Evolutionary conservation across 2,329 filamentous ascomycete species (phyloP).

Genomic region (Apiospora phragmitis): DNA sequence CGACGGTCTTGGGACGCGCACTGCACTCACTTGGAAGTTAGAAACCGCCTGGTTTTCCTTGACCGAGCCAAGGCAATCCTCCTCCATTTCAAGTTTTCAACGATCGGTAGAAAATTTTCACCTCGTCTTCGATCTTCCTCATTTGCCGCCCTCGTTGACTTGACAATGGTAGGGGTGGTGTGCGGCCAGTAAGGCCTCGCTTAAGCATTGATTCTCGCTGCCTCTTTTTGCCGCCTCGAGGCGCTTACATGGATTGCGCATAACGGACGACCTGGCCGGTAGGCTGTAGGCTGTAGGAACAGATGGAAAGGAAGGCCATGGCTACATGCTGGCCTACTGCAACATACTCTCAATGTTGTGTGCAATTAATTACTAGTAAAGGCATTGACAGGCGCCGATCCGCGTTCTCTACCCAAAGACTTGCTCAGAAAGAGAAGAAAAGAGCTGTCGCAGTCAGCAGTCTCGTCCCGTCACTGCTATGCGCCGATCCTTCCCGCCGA

Average conservation of each 20-base stretch:
- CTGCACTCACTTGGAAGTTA: background rate
- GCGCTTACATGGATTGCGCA: constrained; percentile 2
- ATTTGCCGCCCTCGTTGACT: background rate
- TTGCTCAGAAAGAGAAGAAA: background rate
- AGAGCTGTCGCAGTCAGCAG: background rate
- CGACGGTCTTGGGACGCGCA: background rate
- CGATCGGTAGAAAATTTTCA: constrained; percentile 1
- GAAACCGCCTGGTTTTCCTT: background rate
- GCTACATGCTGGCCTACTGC: background rate
- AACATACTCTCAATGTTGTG: background rate
- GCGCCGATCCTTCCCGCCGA: background rate
- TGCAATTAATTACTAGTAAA: background rate
- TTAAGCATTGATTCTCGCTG: background rate
- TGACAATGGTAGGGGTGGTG: background rate
- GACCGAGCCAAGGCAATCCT: background rate
- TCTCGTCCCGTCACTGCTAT: background rate
- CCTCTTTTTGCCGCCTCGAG: background rate
- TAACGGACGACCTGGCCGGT: background rate
- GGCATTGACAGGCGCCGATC: background rate
- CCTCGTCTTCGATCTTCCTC: background rate
- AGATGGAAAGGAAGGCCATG: background rate
- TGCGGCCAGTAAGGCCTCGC: background rate
- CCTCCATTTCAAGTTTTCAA: background rate
- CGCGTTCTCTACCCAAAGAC: background rate
- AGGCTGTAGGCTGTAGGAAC: background rate